These are phyloP conservation scores for Strobilomyces dryophilus DNA, from an alignment of 768 basidiomycete species.

Conservation along the genomic window DNA sequence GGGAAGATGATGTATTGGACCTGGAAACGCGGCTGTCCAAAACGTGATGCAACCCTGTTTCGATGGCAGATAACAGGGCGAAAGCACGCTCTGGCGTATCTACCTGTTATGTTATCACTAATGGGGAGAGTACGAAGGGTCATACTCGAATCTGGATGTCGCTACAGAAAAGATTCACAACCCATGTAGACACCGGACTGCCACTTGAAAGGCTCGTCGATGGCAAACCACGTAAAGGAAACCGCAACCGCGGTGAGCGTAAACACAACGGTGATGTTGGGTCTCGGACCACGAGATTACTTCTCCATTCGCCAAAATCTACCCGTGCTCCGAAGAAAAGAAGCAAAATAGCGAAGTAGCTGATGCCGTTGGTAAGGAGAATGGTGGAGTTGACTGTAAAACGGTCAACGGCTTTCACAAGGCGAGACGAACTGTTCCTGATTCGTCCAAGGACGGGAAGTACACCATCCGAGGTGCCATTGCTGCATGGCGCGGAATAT, in stretches of 20 bases:
- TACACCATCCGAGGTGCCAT: conserved; percentile 44
- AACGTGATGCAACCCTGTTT: conserved; percentile 64
- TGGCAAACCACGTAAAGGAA: conserved; percentile 76
- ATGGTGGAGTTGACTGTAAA: conserved; percentile 34
- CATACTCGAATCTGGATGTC: neutral
- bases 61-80: neutral
- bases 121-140: neutral
- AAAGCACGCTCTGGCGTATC: conserved; percentile 10
- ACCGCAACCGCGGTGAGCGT: conserved; percentile 64
- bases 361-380: conserved; percentile 67
- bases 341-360: conserved; percentile 60
- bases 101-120: conserved; percentile 76
- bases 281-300: conserved; percentile 38
- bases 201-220: conserved; percentile 63
- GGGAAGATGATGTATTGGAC: conserved; percentile 64
- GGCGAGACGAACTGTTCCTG: conserved; percentile 49
- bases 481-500: conserved; percentile 45
- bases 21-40: conserved; percentile 83
- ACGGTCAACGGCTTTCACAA: neutral
- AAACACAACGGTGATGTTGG: conserved; percentile 75
- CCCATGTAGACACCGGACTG: conserved; percentile 47
- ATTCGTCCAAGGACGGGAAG: conserved; percentile 34
- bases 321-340: conserved; percentile 73
- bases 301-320: conserved; percentile 81
- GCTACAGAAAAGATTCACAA: too few relatives aligned